Base-by-base conservation (phyloP, 2,329 filamentous ascomycete genomes). In the Corynespora cassiicola region DNA sequence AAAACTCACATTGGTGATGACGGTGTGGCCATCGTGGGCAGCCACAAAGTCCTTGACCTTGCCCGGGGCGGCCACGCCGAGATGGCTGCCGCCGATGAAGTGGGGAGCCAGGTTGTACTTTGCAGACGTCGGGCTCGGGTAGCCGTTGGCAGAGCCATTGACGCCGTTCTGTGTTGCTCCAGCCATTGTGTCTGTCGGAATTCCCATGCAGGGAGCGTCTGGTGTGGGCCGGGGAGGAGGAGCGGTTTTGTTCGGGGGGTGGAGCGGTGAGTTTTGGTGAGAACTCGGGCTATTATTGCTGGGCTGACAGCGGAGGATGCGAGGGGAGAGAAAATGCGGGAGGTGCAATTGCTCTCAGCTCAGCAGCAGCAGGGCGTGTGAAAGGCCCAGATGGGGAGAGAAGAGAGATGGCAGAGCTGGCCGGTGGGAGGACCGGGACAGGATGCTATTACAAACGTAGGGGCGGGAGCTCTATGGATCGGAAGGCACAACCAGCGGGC, bases 21-120 rank as follows among this genome's bases (percentile, higher is more conserved):
- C 92, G 14, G 94, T 97, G 79, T 99, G 94, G 46, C 94, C 94
- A 64, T 91, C 88, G 71, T 95, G 80, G 45, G 81, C 78, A 35
- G 88, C 83, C 31, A 99, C 92, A 75, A 97, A 99, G 72, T 99
- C 92, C 80, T 96, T 97, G 48, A 99, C 89, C 64, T 85, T 87
- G 69, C 91, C 87, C 23, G 90, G 81, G 28, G 87, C 75, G 33
- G 94, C 94, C 66, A 87, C 87, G 51, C 84, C 84, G 50, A 99
- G 75, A 66, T 85, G 82, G 77, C 96, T 96, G 52, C 94, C 92
- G 61, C 94, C 94, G 70, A 97, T 95, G 75, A 97, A 99, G 78
- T 99, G 94, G 72, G 90, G 80, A 49, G 90, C 84, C 49, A 99
- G 73, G 54, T 88, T 85, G 77, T 89, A 84, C 75, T 87, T 90